Evolutionary conservation across 2,329 filamentous ascomycete species (phyloP), one percentile per base, ranked within the genome.

Genomic region (Pochonia chlamydosporia): DNA sequence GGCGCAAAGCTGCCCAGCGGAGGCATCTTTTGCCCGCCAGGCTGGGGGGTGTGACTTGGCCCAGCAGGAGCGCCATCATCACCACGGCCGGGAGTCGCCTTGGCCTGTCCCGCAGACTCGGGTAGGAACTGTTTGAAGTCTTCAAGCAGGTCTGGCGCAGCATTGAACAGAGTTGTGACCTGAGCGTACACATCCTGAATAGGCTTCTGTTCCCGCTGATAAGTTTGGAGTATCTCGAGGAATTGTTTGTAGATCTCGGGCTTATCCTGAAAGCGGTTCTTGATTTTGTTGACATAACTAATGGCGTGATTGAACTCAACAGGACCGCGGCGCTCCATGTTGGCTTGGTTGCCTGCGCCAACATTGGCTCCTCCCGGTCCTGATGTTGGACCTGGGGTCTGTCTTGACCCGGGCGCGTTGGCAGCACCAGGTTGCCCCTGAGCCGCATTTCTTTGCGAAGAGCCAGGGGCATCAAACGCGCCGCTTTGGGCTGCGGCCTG

Each of bases 171-270:
- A 26, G 86, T 87, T 1, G 95, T 99, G 21, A 99, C 93, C 66
- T 99, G 93, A 1, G 89, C 87, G 65, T 99, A 99, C 3, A 99
- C 93, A 66, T 99, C 93, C 64, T 96, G 91, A 31, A 99, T 99
- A 0, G 93, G 95, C 63, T 97, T 97, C 45, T 93, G 95, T 65
- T 99, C 93, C 48, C 93, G 82, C 67, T 99, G 93, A 60, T 99
- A 99, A 2, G 93, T 99, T 68, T 99, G 93, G 40, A 99, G 73
- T 42, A 99, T 99, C 65, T 99, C 93, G 25, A 99, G 78, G 62
- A 99, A 99, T 63, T 99, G 92, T 67, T 99, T 99, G 73, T 99
- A 99, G 52, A 99, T 97, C 64, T 99, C 93, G 6, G 93, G 93
- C 54, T 95, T 91, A 60, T 91, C 85, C 58, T 95, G 86, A 68